These are phyloP conservation scores for Ganoderma multipileum DNA, from an alignment of 1,284 basidiomycete species.

Conservation along the genomic window DNA sequence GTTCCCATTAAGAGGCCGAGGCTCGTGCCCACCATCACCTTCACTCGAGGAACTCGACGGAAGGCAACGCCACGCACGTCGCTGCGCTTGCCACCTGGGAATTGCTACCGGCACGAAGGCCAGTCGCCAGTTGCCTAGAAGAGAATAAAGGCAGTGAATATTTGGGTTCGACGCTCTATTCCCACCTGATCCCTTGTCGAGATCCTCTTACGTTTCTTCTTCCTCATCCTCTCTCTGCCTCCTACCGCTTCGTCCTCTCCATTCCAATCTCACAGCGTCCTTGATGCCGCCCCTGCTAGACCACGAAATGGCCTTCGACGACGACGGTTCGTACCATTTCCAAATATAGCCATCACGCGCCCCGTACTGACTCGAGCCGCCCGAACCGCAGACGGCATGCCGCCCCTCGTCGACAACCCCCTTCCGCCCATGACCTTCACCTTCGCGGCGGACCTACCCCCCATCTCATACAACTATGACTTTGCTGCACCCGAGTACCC, in stretches of 20 bases:
- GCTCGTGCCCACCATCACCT: constrained; percentile 21
- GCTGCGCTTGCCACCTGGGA: constrained; percentile 24
- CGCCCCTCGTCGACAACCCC: constrained; percentile 51
- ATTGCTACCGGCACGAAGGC: constrained; percentile 17
- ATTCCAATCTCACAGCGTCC: constrained; percentile 7
- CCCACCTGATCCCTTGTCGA: constrained; percentile 35
- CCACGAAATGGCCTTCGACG: constrained; percentile 38
- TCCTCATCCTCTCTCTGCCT: constrained; percentile 27
- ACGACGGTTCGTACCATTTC: constrained; percentile 40
- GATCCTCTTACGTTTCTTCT: constrained; percentile 26
- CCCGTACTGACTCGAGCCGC: constrained; percentile 29
- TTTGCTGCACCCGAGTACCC: constrained; percentile 24
- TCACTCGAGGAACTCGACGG: constrained; percentile 16
- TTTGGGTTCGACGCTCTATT: constrained; percentile 37
- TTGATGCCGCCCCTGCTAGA: constrained; percentile 34
- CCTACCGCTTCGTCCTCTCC: constrained; percentile 25
- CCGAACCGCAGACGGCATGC: constrained; percentile 22
- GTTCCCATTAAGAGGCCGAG: constrained; percentile 23
- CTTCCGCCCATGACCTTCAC: constrained; percentile 55
- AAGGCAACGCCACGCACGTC: constrained; percentile 23
- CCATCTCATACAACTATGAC: constrained; percentile 43
- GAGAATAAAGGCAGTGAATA: constrained; percentile 41
- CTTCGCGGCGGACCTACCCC: constrained; percentile 54
- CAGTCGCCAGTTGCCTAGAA: constrained; percentile 36
- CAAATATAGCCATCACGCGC: constrained; percentile 33